Conservation (phyloP, 345 rosid genomes). For the Populus euphratica region DNA sequence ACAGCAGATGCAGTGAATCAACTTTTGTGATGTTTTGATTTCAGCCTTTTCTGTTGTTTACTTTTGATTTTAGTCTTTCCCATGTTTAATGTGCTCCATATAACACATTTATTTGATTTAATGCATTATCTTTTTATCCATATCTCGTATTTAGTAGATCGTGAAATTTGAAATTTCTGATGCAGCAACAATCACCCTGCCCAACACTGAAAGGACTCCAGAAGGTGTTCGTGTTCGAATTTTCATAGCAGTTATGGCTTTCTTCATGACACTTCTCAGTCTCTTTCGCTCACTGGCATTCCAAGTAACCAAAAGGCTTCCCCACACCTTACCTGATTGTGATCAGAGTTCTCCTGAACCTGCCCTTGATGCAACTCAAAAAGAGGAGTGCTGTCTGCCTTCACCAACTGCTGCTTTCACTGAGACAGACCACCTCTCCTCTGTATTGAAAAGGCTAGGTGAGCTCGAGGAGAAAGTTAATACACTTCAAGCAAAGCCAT, state of each 20-base stretch:
- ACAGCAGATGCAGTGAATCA: not conserved
- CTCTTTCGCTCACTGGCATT: conserved; percentile 46
- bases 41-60: not conserved
- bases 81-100: not conserved
- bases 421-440: conserved; percentile 59
- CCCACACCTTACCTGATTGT: conserved; percentile 27
- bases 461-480: conserved; percentile 89
- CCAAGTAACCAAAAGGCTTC: conserved; percentile 48
- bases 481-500: conserved; percentile 79
- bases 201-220: conserved; percentile 44
- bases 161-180: conserved; percentile 15
- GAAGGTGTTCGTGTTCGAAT: conserved; percentile 53
- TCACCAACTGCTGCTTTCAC: conserved; percentile 47
- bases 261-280: conserved; percentile 55
- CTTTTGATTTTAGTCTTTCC: not conserved
- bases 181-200: conserved; percentile 43
- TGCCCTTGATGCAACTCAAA: conserved; percentile 21
- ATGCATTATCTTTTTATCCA: not conserved
- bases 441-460: conserved; percentile 71
- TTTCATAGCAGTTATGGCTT: conserved; percentile 44
- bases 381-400: conserved; percentile 54
- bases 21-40: not conserved
- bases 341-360: conserved; percentile 39
- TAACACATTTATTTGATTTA: not conserved
- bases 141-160: not conserved